Percentiles rank a stretch among this genome's conserved stretches.
These are phyloP conservation scores for Seiridium cupressi DNA, from an alignment of 2,329 filamentous ascomycete genomes.

Conservation along the genomic window DNA sequence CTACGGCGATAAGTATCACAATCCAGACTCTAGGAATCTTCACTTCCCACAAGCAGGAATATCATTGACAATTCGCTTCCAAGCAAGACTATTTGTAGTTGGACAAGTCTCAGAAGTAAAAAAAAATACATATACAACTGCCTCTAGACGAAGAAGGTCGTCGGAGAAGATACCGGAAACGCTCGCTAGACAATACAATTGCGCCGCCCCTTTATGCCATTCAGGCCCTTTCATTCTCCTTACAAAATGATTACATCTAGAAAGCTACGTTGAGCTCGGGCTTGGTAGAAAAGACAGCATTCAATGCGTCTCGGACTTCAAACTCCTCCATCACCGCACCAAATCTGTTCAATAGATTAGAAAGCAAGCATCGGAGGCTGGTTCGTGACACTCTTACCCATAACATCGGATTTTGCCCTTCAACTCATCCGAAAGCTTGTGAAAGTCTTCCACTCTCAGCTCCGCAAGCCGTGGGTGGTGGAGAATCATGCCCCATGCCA, in stretches of 20 bases:
- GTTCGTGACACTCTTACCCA: constrained; percentile 54
- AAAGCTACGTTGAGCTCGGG: constrained; percentile 27
- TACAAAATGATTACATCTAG: background rate
- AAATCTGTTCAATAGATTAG: constrained; percentile 39
- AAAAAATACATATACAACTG: no score
- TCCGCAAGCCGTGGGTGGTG: constrained; percentile 67
- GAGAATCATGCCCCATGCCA: constrained; percentile 86
- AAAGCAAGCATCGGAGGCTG: no score
- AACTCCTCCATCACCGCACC: constrained; percentile 65
- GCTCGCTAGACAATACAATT: no score
- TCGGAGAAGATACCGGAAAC: no score
- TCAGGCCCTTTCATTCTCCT: no score
- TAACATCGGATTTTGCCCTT: constrained; percentile 85
- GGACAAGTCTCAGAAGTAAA: constrained; percentile 6
- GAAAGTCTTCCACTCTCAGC: constrained; percentile 67
- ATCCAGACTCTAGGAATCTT: no score
- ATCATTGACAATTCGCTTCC: background rate
- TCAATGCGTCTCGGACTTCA: constrained; percentile 75
- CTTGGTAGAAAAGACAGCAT: constrained; percentile 65
- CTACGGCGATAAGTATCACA: no score
- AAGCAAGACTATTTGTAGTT: background rate
- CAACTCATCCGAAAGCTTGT: constrained; percentile 70
- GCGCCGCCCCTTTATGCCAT: no score
- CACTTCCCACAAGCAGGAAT: background rate
- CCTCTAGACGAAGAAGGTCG: no score